phyloP scores from a whole-genome alignment of 495 filamentous ascomycete genomes.

The Aspergillus diversus region DNA sequence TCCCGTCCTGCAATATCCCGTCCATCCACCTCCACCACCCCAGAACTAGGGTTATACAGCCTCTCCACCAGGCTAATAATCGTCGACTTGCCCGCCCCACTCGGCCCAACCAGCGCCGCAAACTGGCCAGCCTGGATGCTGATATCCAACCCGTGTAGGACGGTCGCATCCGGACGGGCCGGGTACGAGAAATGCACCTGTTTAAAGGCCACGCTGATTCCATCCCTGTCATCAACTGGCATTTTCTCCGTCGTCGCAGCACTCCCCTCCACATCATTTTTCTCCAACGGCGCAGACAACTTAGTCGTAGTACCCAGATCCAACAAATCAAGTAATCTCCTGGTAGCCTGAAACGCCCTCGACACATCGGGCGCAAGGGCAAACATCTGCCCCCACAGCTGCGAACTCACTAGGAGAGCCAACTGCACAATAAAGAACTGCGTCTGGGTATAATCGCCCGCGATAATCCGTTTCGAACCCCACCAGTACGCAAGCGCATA shows the following conservation, averaged over 20 bases:
- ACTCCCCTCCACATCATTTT: no score
- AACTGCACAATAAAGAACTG: slow-evolving; percentile 69
- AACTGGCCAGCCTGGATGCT: slow-evolving; percentile 61
- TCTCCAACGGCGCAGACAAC: not conserved
- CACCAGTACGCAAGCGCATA: slow-evolving; percentile 72
- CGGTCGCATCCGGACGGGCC: slow-evolving; percentile 52
- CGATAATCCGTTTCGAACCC: slow-evolving; percentile 59
- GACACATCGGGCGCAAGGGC: slow-evolving; percentile 65
- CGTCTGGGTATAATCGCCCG: slow-evolving; percentile 55
- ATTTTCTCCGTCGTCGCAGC: no score
- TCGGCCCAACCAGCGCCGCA: slow-evolving; percentile 62
- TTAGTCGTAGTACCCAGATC: slow-evolving; percentile 28
- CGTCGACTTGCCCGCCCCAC: slow-evolving; percentile 65
- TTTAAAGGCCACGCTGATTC: slow-evolving; percentile 4
- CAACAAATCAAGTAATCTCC: slow-evolving; percentile 52
- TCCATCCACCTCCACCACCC: slow-evolving; percentile 47
- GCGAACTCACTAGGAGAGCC: slow-evolving; percentile 59
- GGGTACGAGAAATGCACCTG: slow-evolving; percentile 62
- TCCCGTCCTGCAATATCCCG: slow-evolving; percentile 41
- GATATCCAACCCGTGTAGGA: slow-evolving; percentile 58
- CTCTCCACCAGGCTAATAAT: slow-evolving; percentile 63
- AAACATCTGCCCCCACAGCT: slow-evolving; percentile 70
- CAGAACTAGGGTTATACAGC: slow-evolving; percentile 48
- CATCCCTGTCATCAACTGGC: no score
- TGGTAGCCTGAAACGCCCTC: slow-evolving; percentile 50